Percentiles rank a stretch among this genome's conserved stretches.
These are phyloP conservation scores for Trichaptum fuscoviolaceum DNA, from an alignment of 768 basidiomycete species.

Conservation along the genomic window DNA sequence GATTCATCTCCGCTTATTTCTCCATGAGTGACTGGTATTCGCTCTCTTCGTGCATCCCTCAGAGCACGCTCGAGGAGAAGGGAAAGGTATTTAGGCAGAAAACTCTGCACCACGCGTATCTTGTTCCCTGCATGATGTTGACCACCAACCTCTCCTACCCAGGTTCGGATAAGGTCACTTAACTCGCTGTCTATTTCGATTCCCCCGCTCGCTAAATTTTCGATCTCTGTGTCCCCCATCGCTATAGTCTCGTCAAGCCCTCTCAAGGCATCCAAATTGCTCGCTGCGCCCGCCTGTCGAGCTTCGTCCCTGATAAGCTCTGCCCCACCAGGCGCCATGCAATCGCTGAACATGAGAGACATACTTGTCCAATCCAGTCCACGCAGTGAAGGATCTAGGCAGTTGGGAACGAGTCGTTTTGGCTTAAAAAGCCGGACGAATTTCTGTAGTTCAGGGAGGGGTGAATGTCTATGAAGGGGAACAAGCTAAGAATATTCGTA, in stretches of 20 bases:
- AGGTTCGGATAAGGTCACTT: slow-evolving; percentile 39
- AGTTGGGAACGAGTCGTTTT: slow-evolving; percentile 72
- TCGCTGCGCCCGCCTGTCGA: slow-evolving; percentile 9
- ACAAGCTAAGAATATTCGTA: slow-evolving; percentile 49
- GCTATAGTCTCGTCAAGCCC: slow-evolving; percentile 12
- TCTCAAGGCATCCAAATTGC: slow-evolving; percentile 7
- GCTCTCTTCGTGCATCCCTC: slow-evolving; percentile 17
- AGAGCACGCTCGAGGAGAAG: slow-evolving; percentile 28
- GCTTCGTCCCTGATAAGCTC: slow-evolving; percentile 21
- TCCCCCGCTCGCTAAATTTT: slow-evolving; percentile 61
- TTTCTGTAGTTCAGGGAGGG: slow-evolving; percentile 75
- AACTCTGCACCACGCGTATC: slow-evolving; percentile 8
- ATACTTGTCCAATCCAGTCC: slow-evolving; percentile 73
- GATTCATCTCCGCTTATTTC: slow-evolving; percentile 37
- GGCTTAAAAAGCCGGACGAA: slow-evolving; percentile 85
- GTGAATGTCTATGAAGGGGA: slow-evolving; percentile 82
- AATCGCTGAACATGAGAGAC: slow-evolving; percentile 58
- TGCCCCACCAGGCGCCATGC: slow-evolving; percentile 35
- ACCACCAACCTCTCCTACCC: slow-evolving; percentile 41
- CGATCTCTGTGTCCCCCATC: slow-evolving; percentile 45
- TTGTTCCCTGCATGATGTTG: slow-evolving; percentile 36
- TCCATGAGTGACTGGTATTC: slow-evolving; percentile 9
- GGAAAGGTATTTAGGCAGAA: slow-evolving; percentile 7
- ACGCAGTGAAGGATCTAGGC: slow-evolving; percentile 44
- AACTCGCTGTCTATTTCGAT: slow-evolving; percentile 40